phyloP scores from a whole-genome alignment of 257 asterid genomes.

The Salvia hispanica region DNA sequence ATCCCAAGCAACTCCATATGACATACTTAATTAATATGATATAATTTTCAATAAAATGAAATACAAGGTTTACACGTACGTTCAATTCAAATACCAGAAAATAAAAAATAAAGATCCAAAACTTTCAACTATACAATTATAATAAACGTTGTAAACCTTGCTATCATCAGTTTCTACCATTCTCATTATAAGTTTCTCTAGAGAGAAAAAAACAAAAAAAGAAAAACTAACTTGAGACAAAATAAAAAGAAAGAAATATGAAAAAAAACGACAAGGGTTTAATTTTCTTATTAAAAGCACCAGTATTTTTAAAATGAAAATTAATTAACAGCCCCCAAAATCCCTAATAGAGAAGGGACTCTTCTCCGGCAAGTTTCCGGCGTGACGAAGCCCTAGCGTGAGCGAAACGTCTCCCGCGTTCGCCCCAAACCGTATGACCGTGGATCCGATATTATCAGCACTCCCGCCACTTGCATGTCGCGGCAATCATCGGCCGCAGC shows the following conservation, averaged over 20 bases:
- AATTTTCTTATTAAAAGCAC: slow-evolving; percentile 38
- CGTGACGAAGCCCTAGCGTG: slow-evolving; percentile 94
- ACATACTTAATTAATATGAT: slow-evolving; percentile 3
- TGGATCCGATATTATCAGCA: slow-evolving; percentile 45
- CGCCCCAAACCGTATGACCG: slow-evolving; percentile 70
- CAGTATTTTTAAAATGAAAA: slow-evolving; percentile 8
- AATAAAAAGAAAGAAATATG: background rate
- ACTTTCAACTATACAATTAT: slow-evolving; percentile 53
- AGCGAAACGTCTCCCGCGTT: slow-evolving; percentile 86
- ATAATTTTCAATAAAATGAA: slow-evolving; percentile 16
- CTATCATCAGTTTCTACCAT: slow-evolving; percentile 40
- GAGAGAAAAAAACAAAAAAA: slow-evolving; percentile 1
- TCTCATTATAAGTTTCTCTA: slow-evolving; percentile 39
- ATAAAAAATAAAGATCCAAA: slow-evolving; percentile 23
- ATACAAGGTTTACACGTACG: background rate
- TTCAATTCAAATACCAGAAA: background rate
- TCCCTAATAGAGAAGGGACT: slow-evolving; percentile 67
- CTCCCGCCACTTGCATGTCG: slow-evolving; percentile 7
- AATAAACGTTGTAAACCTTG: slow-evolving; percentile 40
- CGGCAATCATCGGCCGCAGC: slow-evolving; percentile 39
- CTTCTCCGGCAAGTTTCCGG: slow-evolving; percentile 85
- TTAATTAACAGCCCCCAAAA: slow-evolving; percentile 50
- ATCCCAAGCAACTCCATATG: background rate
- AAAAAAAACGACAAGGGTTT: slow-evolving; percentile 30
- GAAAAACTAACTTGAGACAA: slow-evolving; percentile 25